Conservation (phyloP, 805 yeast genomes). For the Yarrowia sp. region DNA sequence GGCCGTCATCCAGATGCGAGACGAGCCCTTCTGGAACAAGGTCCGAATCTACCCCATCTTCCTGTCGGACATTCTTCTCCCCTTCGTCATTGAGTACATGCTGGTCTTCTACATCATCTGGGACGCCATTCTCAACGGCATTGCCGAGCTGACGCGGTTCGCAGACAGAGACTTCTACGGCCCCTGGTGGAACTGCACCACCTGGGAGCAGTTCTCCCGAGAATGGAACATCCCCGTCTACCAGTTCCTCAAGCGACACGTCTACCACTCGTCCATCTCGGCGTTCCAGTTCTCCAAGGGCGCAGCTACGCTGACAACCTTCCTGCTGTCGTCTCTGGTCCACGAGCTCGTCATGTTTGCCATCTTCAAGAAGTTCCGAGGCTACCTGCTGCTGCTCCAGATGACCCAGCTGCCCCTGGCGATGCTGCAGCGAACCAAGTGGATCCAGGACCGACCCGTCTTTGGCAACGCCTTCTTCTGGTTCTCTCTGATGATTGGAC, state of each 20-base stretch:
- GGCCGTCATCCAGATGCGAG: conserved; percentile 54
- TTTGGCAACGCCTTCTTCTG: conserved; percentile 84
- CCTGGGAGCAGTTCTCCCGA: conserved; percentile 91
- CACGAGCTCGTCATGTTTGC: conserved; percentile 94
- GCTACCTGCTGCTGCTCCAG: conserved; percentile 76
- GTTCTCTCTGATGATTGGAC: conserved; percentile 88
- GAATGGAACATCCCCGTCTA: conserved; percentile 96
- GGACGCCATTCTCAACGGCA: conserved; percentile 87
- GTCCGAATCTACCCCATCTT: conserved; percentile 53
- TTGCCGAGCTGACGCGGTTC: conserved; percentile 83
- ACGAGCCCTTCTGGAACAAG: conserved; percentile 48
- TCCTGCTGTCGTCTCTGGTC: conserved; percentile 67
- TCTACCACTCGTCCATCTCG: conserved; percentile 85
- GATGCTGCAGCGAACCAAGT: conserved; percentile 56
- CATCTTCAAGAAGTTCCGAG: conserved; percentile 73
- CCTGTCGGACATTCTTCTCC: conserved; percentile 71
- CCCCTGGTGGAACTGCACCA: conserved; percentile 95
- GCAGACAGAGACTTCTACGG: conserved; percentile 94
- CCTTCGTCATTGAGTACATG: conserved; percentile 71
- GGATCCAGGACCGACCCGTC: conserved; percentile 51
- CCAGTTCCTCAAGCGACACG: conserved; percentile 83
- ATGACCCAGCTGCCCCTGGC: conserved; percentile 86
- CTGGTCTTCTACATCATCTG: conserved; percentile 85
- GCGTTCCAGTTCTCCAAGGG: conserved; percentile 62
- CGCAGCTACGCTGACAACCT: conserved; percentile 63